Evolutionary conservation across 2,329 filamentous ascomycete species (phyloP), one percentile per base, ranked within the genome.

Genomic region (Colletotrichum tropicale): DNA sequence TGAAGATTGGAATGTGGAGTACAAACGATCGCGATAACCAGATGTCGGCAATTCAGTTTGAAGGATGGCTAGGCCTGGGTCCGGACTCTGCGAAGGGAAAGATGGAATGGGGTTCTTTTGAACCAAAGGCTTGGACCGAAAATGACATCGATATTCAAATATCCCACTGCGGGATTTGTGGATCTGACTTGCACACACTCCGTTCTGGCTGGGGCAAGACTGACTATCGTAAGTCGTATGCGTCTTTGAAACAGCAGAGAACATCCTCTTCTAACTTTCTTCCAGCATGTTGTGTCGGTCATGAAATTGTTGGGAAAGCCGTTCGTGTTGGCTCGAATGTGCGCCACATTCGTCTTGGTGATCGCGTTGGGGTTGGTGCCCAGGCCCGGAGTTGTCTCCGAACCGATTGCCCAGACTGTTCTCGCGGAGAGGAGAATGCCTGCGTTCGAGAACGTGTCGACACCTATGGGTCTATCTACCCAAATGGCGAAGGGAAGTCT

Each of bases 91-190:
- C 81, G 71, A 80, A 89, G 6, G 89, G 89, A 64, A 89, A 90
- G 65, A 90, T 91, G 89, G 80, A 85, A n/a, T 91, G 89, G 89
- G 84, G 84, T 43, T 83, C 89, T 72, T 93, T 89, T 70, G 86
- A 91, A 81, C 91, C 91, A 28, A 94, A 94, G 86, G 83, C 84
- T 13, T 94, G 91, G 89, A 89, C 91, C 66, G 92, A 93, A 81
- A 89, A 87, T 30, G 91, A 94, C 78, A 83, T 94, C 67, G 92
- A 94, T 80, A 92, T 94, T 79, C 87, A 90, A 80, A 85, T 94
- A 77, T 89, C 90, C 3, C 91, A 93, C 84, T 93, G 91, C 80
- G 92, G 92, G 77, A 88, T 94, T 77, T 94, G 92, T 80, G 92
- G 91, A 71, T 89, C 88, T 1, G 92, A 93, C 77, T 60, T 93